phyloP scores from a whole-genome alignment of 2,329 filamentous ascomycete species.

The Mariannaea elegans region DNA sequence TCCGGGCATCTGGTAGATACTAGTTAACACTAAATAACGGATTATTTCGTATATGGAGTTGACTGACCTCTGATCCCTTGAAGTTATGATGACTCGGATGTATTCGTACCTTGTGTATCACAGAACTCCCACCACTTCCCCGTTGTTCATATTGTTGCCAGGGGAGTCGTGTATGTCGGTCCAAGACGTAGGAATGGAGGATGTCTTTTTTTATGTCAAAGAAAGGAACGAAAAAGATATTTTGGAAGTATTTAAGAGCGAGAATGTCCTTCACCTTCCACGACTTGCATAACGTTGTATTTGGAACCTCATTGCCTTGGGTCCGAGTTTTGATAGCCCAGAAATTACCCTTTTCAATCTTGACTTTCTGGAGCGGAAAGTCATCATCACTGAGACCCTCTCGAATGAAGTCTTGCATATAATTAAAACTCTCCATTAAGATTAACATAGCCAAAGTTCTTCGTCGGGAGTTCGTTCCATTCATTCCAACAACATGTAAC shows the following conservation, averaged over 20 bases:
- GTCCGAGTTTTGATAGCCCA: too few relatives aligned
- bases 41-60: not conserved
- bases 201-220: not conserved
- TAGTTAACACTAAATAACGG: too few relatives aligned
- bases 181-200: not conserved
- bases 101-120: not conserved
- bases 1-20: not conserved
- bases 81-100: constrained; percentile 1
- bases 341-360: too few relatives aligned
- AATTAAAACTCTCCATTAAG: too few relatives aligned
- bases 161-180: not conserved
- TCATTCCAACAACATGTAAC: too few relatives aligned
- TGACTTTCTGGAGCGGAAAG: too few relatives aligned
- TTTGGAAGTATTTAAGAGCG: not conserved
- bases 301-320: too few relatives aligned
- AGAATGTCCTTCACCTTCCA: not conserved
- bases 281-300: not conserved
- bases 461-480: too few relatives aligned
- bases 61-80: not conserved
- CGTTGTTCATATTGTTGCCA: not conserved
- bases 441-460: too few relatives aligned
- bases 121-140: not conserved
- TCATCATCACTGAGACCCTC: too few relatives aligned
- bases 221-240: not conserved
- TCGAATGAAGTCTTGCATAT: too few relatives aligned